Evolutionary conservation across 306 rosid genomes (phyloP).

Genomic region (Ormosia emarginata): DNA sequence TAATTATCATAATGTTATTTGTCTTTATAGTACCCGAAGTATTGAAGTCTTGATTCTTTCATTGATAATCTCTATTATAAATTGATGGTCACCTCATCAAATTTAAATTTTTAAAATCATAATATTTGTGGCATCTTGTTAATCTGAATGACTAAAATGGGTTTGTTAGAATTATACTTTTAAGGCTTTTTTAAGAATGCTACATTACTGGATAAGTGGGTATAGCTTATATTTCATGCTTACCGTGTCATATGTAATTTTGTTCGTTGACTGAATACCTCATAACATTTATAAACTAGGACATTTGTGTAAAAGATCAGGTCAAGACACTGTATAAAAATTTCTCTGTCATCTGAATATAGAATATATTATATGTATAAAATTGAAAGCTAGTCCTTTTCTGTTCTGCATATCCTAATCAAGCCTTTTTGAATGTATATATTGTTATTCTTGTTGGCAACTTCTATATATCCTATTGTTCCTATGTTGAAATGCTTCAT

Average conservation of each 20-base stretch:
- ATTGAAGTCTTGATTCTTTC: not conserved
- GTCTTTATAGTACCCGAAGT: not conserved
- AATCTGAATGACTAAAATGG: too few species aligned
- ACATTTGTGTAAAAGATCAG: not conserved
- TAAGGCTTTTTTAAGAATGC: not conserved
- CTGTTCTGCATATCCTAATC: not conserved
- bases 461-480: not conserved
- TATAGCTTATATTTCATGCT: not conserved
- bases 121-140: not conserved
- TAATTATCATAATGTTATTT: too few species aligned
- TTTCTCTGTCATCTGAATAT: not conserved
- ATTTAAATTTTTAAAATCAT: not conserved
- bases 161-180: not conserved
- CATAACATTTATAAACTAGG: not conserved
- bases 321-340: not conserved
- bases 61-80: not conserved
- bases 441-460: not conserved
- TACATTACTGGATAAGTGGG: not conserved
- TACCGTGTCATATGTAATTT: not conserved
- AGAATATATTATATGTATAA: not conserved
- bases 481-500: constrained; percentile 10
- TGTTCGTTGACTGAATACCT: not conserved
- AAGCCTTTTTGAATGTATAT: not conserved
- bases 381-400: not conserved
- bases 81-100: not conserved